Conservation (phyloP, 192 early-diverging fungal species). For the Coemansia interrupta region DNA sequence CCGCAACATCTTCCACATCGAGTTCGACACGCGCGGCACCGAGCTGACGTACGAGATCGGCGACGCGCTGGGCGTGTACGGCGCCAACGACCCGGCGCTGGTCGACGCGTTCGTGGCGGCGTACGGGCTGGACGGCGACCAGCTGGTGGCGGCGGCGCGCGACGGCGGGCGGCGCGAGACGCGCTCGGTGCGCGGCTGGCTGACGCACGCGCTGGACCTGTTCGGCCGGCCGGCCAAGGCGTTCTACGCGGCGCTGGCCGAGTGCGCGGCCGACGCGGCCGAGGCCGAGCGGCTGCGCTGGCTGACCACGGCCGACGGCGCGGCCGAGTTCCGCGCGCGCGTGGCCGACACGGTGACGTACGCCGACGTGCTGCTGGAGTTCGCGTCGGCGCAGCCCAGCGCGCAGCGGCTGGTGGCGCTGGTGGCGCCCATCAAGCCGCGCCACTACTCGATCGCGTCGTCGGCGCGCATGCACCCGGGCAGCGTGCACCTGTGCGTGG, state of each 20-base stretch:
- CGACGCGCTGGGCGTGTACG: constrained; percentile 90
- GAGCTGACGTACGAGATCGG: constrained; percentile 87
- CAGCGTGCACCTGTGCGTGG: constrained; percentile 86
- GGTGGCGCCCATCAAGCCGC: constrained; percentile 87
- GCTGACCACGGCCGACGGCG: constrained; percentile 68
- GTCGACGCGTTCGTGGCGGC: constrained; percentile 69
- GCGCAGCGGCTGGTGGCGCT: constrained; percentile 67
- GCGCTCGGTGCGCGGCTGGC: constrained; percentile 72
- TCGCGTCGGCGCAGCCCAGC: constrained; percentile 74
- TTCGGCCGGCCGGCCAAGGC: constrained; percentile 94
- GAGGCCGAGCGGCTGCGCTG: constrained; percentile 65
- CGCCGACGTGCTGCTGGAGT: constrained; percentile 83
- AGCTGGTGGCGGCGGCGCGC: constrained; percentile 63
- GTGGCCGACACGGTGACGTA: constrained; percentile 81
- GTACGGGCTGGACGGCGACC: constrained; percentile 68
- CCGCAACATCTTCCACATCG: constrained; percentile 95
- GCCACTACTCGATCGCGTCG: constrained; percentile 98
- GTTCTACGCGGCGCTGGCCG: constrained; percentile 82
- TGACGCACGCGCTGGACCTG: constrained; percentile 80
- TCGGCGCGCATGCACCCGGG: constrained; percentile 81
- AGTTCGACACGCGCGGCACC: constrained; percentile 80
- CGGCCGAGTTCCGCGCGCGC: constrained; percentile 73
- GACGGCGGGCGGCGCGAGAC: constrained; percentile 59
- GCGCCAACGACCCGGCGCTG: constrained; percentile 73
- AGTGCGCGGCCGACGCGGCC: constrained; percentile 62